Percentiles rank a stretch among this genome's conserved stretches.
Conservation (phyloP, 805 yeast genomes). For the Wickerhamomyces ciferrii region DNA sequence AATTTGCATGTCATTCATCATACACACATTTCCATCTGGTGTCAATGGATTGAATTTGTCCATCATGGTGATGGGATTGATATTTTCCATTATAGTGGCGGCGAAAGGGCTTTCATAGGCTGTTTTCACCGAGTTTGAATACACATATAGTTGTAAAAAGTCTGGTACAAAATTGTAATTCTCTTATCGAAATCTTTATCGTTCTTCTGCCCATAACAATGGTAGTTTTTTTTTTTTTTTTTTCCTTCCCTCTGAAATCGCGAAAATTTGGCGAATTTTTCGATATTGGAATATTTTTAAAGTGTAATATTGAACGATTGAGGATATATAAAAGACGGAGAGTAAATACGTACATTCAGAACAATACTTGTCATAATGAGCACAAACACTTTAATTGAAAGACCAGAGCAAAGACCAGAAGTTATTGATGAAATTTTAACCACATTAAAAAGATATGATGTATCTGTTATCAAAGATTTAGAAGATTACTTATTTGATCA, state of each 20-base stretch:
- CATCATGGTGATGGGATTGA: no score
- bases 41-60: not conserved
- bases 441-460: slow-evolving; percentile 39
- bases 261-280: not conserved
- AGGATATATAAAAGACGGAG: no score
- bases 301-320: no score
- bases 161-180: no score
- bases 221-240: no score
- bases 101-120: no score
- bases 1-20: not conserved
- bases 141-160: no score
- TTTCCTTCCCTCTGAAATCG: no score
- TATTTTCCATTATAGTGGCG: no score
- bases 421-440: slow-evolving; percentile 33
- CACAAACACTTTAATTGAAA: slow-evolving; percentile 27
- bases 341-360: no score
- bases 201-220: not conserved
- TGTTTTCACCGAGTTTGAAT: no score
- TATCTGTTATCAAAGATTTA: slow-evolving; percentile 34
- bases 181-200: no score
- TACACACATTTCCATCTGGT: not conserved
- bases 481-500: slow-evolving; percentile 39
- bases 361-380: slow-evolving; percentile 6
- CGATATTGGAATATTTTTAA: not conserved
- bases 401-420: slow-evolving; percentile 34